Base-by-base conservation (phyloP, 257 asterid genomes). In the Nicotiana undulata region DNA sequence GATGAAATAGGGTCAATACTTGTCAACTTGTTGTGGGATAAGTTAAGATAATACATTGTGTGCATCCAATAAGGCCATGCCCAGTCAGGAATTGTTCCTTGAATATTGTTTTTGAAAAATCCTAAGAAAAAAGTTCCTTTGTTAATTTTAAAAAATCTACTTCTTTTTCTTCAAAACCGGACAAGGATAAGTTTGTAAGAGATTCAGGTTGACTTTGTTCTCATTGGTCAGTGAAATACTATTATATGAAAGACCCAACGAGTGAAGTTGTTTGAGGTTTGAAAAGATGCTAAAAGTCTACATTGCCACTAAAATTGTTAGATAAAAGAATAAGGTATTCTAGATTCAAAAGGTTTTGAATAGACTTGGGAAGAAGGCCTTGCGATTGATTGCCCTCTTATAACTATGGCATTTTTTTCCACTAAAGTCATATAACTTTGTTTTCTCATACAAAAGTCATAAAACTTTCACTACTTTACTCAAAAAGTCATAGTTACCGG, bases 341-440 rank as follows among this genome's bases (percentile, higher is more conserved):
- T 58, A 83, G 22, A 24, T 83, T 83, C 46, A 65, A 80, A 53
- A 83, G 86, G 58, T 79, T 70, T 18, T 56, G 53, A 34, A 83
- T 40, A 22, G 84, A 84, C 49, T 55, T 65, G 29, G 86, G 84
- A 56, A 83, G 10, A 16, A 59, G 76, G 3, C 86, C 83, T 24
- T 63, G 56, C 75, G 79, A 2, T 32, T 60, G 61, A 49, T 83
- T 79, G 7, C 18, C 83, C n/a, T n/a, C n/a, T n/a, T n/a, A n/a
- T n/a, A n/a, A n/a, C n/a, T n/a, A n/a, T n/a, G n/a, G n/a, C n/a
- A n/a, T n/a, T n/a, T n/a, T n/a, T n/a, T n/a, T n/a, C n/a, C n/a
- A n/a, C n/a, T n/a, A n/a, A n/a, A n/a, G n/a, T n/a, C n/a, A n/a
- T n/a, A n/a, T n/a, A n/a, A n/a, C n/a, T n/a, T n/a, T n/a, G n/a